Conservation (phyloP, 345 rosid genomes). For the Aquilaria yunnanensis region DNA sequence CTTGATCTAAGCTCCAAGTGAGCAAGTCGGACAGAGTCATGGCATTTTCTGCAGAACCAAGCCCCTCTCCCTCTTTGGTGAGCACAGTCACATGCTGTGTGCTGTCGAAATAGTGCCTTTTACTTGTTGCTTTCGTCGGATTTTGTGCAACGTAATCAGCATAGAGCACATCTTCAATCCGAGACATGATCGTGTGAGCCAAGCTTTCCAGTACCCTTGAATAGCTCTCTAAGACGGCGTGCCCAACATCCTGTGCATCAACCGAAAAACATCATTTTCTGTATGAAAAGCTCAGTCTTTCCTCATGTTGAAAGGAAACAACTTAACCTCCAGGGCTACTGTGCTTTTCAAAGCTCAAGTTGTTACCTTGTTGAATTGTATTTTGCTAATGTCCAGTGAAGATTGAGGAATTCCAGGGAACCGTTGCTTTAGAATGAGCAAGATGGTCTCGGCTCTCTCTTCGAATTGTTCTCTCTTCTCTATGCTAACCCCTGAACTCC, state of each 20-base stretch:
- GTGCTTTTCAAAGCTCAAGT: neutral
- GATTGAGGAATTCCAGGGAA: conserved; percentile 91
- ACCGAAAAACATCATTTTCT: neutral
- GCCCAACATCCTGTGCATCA: conserved; percentile 69
- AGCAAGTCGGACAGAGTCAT: conserved; percentile 59
- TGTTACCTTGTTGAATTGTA: conserved; percentile 64
- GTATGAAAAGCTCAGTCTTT: neutral
- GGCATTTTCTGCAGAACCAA: conserved; percentile 10
- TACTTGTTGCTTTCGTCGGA: conserved; percentile 29
- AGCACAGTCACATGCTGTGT: neutral
- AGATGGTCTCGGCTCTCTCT: conserved; percentile 83
- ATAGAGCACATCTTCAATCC: conserved; percentile 76
- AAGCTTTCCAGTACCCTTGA: conserved; percentile 90
- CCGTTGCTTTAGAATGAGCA: conserved; percentile 67
- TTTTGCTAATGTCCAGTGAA: conserved; percentile 80
- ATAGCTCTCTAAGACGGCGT: conserved; percentile 87
- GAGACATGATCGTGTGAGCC: conserved; percentile 71
- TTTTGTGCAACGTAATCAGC: conserved; percentile 50
- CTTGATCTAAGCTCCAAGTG: conserved; percentile 49
- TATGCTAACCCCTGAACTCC: conserved; percentile 78
- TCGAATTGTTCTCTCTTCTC: conserved; percentile 95
- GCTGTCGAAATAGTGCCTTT: conserved; percentile 17
- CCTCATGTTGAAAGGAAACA: neutral
- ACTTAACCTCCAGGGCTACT: neutral
- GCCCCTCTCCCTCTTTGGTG: conserved; percentile 1